Percentiles rank a stretch among this genome's conserved stretches.
Evolutionary conservation across 305 asterid species (phyloP).

Genomic region (Fraxinus floribunda): DNA sequence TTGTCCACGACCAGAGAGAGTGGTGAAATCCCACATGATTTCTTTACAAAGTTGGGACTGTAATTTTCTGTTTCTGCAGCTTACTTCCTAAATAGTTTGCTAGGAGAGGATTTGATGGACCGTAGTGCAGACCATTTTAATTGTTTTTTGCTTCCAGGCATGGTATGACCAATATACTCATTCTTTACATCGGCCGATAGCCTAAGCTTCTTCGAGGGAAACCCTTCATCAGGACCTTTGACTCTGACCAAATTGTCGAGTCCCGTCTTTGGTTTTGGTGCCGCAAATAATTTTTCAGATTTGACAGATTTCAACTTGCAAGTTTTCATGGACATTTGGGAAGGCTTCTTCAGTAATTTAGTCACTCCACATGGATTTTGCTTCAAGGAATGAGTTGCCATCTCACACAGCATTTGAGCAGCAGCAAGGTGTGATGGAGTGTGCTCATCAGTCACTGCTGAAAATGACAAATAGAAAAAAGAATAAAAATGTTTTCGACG

Average conservation of each 20-base stretch:
- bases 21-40: conserved; percentile 45
- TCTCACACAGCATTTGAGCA: conserved; percentile 49
- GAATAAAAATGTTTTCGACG: neutral
- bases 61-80: conserved; percentile 33
- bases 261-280: conserved; percentile 36
- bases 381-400: conserved; percentile 42
- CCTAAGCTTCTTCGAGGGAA: conserved; percentile 66
- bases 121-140: conserved; percentile 37
- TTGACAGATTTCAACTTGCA: conserved; percentile 51
- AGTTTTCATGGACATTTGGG: conserved; percentile 47
- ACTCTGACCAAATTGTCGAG: conserved; percentile 34
- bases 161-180: conserved; percentile 28
- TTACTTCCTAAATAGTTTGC: conserved; percentile 46
- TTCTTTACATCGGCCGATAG: conserved; percentile 41
- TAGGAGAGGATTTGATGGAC: conserved; percentile 55
- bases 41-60: conserved; percentile 49
- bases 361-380: conserved; percentile 32
- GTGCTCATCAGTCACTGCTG: conserved; percentile 26
- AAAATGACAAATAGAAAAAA: neutral
- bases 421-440: conserved; percentile 41
- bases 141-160: conserved; percentile 41
- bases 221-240: conserved; percentile 40
- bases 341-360: conserved; percentile 44
- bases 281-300: conserved; percentile 39
- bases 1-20: conserved; percentile 46